Evolutionary conservation across 2,329 filamentous ascomycete genomes (phyloP).

Genomic region (Ramularia endophylla): DNA sequence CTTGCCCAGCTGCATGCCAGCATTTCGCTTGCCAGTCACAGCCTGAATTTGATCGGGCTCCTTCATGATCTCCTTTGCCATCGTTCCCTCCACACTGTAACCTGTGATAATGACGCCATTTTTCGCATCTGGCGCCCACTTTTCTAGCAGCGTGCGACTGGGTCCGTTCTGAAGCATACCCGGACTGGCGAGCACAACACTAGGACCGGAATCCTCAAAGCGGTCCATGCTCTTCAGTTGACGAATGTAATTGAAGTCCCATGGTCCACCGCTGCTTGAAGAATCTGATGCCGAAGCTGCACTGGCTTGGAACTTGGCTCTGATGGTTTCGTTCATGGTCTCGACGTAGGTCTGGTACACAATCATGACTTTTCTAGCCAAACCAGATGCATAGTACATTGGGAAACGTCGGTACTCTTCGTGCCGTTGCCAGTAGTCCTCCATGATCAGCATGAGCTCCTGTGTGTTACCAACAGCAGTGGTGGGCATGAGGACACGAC

Average conservation of each 20-base stretch:
- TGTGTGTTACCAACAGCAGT: slow-evolving; percentile 93
- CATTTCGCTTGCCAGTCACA: slow-evolving; percentile 61
- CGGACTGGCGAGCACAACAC: slow-evolving; percentile 94
- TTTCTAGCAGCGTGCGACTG: slow-evolving; percentile 82
- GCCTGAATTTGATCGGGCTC: slow-evolving; percentile 94
- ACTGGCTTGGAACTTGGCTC: slow-evolving; percentile 78
- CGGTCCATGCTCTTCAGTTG: slow-evolving; percentile 88
- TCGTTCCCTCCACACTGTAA: slow-evolving; percentile 97
- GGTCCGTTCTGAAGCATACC: slow-evolving; percentile 99
- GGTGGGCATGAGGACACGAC: slow-evolving; percentile 87
- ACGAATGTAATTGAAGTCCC: slow-evolving; percentile 94
- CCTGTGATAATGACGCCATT: slow-evolving; percentile 99
- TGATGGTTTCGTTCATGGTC: slow-evolving; percentile 99
- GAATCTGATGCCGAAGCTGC: slow-evolving; percentile 72
- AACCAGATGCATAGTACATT: slow-evolving; percentile 95
- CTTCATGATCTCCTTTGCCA: slow-evolving; percentile 93
- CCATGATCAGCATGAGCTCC: slow-evolving; percentile 86
- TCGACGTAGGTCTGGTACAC: slow-evolving; percentile 98
- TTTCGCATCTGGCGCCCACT: slow-evolving; percentile 93
- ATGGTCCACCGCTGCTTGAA: slow-evolving; percentile 57
- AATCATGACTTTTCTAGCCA: slow-evolving; percentile 95
- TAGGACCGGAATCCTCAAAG: slow-evolving; percentile 92
- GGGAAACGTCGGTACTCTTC: slow-evolving; percentile 81
- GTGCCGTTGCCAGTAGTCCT: slow-evolving; percentile 95
- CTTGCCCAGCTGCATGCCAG: slow-evolving; percentile 24